Base-by-base conservation (phyloP, 805 yeast species). In the Candida argentea region DNA sequence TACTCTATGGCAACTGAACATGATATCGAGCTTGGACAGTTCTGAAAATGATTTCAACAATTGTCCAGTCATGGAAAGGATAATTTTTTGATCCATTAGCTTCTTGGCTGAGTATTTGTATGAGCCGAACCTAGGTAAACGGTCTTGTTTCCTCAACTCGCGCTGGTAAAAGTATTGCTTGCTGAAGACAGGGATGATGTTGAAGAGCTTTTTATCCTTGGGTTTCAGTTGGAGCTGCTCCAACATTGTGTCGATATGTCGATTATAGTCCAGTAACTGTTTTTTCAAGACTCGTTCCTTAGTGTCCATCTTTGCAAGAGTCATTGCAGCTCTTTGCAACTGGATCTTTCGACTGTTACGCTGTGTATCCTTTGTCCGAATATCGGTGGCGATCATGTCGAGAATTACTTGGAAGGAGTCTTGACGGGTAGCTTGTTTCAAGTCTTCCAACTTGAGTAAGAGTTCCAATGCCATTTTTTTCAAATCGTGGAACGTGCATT, bases 341-440 rank as follows among this genome's bases (percentile, higher is more conserved):
- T 69, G 71, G 11, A 52, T 45, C 14, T 57, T 56, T 7, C 73
- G 44, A 21, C 53, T 48, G 20, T 49, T 46, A 35, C 72, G 50
- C 36, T 64, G 70, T 7, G 55, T 46, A 36, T 61, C 65, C 39
- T 66, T 61, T 5, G 67, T 64, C 39, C 55, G 60, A 37, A 91
- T 84, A 37, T 89, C 96, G 30, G 67, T 55, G 0, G 95, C 94
- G 36, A 91, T 77, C 37, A 82, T 84, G 44, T 86, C 85, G 33
- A 91, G 54, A 9, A 91, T 46, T 14, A 70, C 75, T 47, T 91
- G 97, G 50, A 76, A 84, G 12, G 79, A 73, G 45, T 84, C 73
- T 18, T 65, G 57, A 33, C 94, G 66, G 3, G 78, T 61, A 6
- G 87, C 65, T 22, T 64, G 52, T 2, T 84, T 86, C 46, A 70